Conservation (phyloP, 2,329 filamentous ascomycete genomes). For the Elsinoe ampelina region DNA sequence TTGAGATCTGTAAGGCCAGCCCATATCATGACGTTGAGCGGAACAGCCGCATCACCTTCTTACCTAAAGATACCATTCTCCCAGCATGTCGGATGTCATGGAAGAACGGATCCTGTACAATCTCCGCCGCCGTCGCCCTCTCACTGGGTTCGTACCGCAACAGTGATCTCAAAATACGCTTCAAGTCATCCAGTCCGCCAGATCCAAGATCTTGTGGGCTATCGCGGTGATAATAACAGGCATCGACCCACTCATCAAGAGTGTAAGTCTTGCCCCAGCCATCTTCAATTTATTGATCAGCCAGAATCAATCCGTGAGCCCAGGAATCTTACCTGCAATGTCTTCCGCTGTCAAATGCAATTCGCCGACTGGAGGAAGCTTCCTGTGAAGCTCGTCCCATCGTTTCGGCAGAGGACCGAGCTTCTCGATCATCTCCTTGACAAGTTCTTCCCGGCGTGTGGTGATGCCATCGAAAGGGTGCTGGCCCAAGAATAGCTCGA, state of each 20-base stretch:
- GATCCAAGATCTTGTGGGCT: neutral
- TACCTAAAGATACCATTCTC: too few relatives aligned
- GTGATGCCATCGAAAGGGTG: constrained; percentile 13
- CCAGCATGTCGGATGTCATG: neutral
- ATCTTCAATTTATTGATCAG: too few relatives aligned
- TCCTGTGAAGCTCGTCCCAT: neutral
- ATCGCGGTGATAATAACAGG: neutral
- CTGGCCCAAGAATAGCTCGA: constrained; percentile 19
- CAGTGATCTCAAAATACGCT: neutral
- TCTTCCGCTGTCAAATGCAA: neutral
- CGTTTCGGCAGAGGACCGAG: neutral
- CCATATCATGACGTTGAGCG: too few relatives aligned
- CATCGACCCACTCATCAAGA: neutral
- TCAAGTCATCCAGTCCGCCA: neutral
- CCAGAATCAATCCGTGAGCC: too few relatives aligned
- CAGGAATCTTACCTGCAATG: neutral
- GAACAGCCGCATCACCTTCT: too few relatives aligned
- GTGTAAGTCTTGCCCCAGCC: too few relatives aligned
- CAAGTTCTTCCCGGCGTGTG: neutral
- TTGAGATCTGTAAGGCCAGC: too few relatives aligned
- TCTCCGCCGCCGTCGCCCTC: neutral
- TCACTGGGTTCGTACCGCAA: neutral
- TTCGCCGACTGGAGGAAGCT: neutral
- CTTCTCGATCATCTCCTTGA: neutral
- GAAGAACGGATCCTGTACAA: neutral